phyloP scores from a whole-genome alignment of 208 protist species.

The Leishmania arabica region DNA sequence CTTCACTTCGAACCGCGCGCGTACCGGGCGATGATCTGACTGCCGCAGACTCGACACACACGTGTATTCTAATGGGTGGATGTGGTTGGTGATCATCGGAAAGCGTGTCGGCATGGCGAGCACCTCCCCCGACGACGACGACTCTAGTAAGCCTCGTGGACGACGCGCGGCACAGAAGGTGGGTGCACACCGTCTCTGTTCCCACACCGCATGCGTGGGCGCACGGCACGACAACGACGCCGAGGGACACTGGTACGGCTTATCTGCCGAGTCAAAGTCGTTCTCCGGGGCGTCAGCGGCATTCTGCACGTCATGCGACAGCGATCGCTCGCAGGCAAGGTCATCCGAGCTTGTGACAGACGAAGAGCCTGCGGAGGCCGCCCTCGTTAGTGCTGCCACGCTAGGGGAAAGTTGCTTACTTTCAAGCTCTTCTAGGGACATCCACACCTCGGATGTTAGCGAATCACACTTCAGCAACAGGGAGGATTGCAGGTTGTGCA shows the following conservation, averaged over 20 bases:
- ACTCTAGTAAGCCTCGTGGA: neutral
- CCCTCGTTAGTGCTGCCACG: neutral
- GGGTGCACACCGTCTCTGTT: constrained; percentile 26
- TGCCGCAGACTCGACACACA: constrained; percentile 45
- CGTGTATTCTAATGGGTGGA: constrained; percentile 51
- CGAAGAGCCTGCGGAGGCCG: neutral
- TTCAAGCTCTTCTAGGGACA: constrained; percentile 13
- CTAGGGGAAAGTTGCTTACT: neutral
- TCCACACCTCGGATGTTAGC: neutral
- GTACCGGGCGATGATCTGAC: constrained; percentile 78
- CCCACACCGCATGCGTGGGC: constrained; percentile 16
- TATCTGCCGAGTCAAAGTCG: constrained; percentile 1
- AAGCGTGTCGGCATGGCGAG: constrained; percentile 22
- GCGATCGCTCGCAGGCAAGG: neutral
- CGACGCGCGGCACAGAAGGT: constrained; percentile 38
- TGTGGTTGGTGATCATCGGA: constrained; percentile 56
- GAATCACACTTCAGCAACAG: neutral
- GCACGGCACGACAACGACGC: constrained; percentile 1
- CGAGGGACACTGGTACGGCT: neutral
- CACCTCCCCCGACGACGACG: neutral
- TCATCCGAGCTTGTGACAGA: constrained; percentile 15
- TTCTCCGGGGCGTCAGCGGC: constrained; percentile 9
- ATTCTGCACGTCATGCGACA: neutral
- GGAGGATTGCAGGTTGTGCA: neutral
- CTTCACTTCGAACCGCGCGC: constrained; percentile 66